Evolutionary conservation across 2,329 filamentous ascomycete species (phyloP).

Genomic region (Cercospora zeae-maydis): DNA sequence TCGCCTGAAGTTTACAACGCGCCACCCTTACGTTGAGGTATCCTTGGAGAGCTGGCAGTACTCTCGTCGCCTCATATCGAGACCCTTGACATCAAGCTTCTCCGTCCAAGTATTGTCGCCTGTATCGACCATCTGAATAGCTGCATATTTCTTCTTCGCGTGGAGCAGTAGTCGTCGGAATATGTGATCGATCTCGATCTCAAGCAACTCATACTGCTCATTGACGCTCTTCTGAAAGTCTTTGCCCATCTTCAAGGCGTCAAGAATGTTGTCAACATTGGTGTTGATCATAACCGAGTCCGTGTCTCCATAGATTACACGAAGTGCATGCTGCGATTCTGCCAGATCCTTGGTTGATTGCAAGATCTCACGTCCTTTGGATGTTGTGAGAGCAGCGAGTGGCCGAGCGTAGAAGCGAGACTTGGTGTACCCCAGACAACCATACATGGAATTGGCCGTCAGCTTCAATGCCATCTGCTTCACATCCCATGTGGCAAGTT

Average conservation of each 20-base stretch:
- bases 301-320: slow-evolving; percentile 98
- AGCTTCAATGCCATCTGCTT: slow-evolving; percentile 96
- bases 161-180: slow-evolving; percentile 91
- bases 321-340: slow-evolving; percentile 74
- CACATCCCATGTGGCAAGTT: slow-evolving; percentile 94
- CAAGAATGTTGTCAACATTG: slow-evolving; percentile 87
- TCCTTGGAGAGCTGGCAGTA: slow-evolving; percentile 96
- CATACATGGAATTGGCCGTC: slow-evolving; percentile 99
- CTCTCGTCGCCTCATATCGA: slow-evolving; percentile 96
- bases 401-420: slow-evolving; percentile 96
- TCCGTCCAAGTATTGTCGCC: slow-evolving; percentile 81
- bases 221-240: slow-evolving; percentile 97
- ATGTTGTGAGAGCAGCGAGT: slow-evolving; percentile 91
- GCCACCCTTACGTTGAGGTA: slow-evolving; percentile 61
- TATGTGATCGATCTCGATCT: slow-evolving; percentile 97
- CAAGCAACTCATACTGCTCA: slow-evolving; percentile 82
- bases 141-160: slow-evolving; percentile 99
- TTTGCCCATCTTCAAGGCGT: slow-evolving; percentile 84
- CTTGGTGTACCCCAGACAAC: slow-evolving; percentile 93
- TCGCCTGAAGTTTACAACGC: neutral
- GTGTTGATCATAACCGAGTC: slow-evolving; percentile 99
- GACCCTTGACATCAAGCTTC: slow-evolving; percentile 95
- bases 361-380: slow-evolving; percentile 95
- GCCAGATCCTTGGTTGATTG: slow-evolving; percentile 93
- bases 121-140: slow-evolving; percentile 85